Percentiles rank a stretch among this genome's conserved stretches.
Evolutionary conservation across 2,329 filamentous ascomycete genomes (phyloP).

Genomic region (Dactylellina haptotyla): DNA sequence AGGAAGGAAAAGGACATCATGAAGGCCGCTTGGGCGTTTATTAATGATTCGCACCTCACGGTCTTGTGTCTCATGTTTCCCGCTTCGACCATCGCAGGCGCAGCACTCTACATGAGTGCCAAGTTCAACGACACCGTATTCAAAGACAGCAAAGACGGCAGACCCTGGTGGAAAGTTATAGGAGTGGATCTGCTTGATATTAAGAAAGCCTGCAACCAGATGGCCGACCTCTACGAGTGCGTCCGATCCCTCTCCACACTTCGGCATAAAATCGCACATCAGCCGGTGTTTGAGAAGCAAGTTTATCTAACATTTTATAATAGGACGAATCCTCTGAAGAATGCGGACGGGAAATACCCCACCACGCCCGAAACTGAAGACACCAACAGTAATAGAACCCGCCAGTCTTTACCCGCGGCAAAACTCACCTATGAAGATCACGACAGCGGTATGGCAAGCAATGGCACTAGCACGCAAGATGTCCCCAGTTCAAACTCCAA

Average conservation of each 20-base stretch:
- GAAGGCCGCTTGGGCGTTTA: conserved; percentile 90
- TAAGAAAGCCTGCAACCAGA: conserved; percentile 58
- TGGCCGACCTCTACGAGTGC: conserved; percentile 59
- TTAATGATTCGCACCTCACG: conserved; percentile 89
- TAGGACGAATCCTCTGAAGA: conserved; percentile 51
- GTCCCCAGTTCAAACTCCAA: conserved; percentile 40
- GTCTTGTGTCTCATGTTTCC: conserved; percentile 83
- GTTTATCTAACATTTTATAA: conserved; percentile 4
- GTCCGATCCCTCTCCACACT: conserved; percentile 39
- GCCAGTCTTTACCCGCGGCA: conserved; percentile 32
- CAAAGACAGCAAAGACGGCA: conserved; percentile 75
- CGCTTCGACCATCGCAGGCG: conserved; percentile 82
- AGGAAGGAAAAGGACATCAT: conserved; percentile 80
- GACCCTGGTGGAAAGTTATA: conserved; percentile 87
- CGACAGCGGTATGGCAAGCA: conserved; percentile 32
- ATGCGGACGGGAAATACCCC: conserved; percentile 51
- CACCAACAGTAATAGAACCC: conserved; percentile 51
- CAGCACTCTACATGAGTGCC: conserved; percentile 85
- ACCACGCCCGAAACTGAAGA: conserved; percentile 51
- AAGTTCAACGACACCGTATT: conserved; percentile 78
- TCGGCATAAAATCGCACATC: background rate
- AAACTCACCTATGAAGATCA: conserved; percentile 45
- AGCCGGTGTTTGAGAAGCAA: background rate
- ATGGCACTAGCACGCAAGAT: conserved; percentile 47
- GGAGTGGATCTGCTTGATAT: conserved; percentile 68